phyloP scores from a whole-genome alignment of 352 stramenopile species.

The Peronosclerospora sorghi region DNA sequence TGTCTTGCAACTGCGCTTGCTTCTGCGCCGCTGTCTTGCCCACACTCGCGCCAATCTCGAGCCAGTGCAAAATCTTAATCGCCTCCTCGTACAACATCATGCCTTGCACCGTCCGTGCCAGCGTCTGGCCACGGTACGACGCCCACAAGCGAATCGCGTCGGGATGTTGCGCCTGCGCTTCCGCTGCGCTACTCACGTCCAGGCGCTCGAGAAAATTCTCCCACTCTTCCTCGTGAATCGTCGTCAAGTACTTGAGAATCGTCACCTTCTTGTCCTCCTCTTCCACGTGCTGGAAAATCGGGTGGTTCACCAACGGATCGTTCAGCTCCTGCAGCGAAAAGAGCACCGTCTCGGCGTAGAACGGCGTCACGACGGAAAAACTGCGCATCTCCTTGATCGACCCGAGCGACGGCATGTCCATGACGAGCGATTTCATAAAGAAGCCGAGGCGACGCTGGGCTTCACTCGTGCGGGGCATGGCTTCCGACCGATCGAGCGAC shows the following conservation, averaged over 20 bases:
- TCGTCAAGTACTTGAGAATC: constrained; percentile 80
- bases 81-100: constrained; percentile 85
- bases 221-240: constrained; percentile 77
- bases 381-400: constrained; percentile 80
- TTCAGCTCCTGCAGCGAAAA: constrained; percentile 75
- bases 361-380: constrained; percentile 78
- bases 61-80: constrained; percentile 81
- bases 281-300: constrained; percentile 76
- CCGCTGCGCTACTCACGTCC: constrained; percentile 58
- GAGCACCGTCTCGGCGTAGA: constrained; percentile 73
- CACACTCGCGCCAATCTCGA: constrained; percentile 66
- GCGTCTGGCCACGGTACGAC: constrained; percentile 70
- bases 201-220: constrained; percentile 79
- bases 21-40: constrained; percentile 65
- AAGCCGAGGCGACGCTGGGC: constrained; percentile 70
- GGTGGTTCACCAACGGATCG: constrained; percentile 73
- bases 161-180: constrained; percentile 58
- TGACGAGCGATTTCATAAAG: constrained; percentile 81
- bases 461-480: constrained; percentile 51
- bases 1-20: constrained; percentile 67
- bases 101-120: constrained; percentile 66
- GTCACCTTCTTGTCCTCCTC: constrained; percentile 79
- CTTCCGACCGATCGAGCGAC: constrained; percentile 51
- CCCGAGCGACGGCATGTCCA: constrained; percentile 72
- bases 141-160: constrained; percentile 74